phyloP scores from a whole-genome alignment of 306 rosid genomes.

The Ziziphus jujuba region DNA sequence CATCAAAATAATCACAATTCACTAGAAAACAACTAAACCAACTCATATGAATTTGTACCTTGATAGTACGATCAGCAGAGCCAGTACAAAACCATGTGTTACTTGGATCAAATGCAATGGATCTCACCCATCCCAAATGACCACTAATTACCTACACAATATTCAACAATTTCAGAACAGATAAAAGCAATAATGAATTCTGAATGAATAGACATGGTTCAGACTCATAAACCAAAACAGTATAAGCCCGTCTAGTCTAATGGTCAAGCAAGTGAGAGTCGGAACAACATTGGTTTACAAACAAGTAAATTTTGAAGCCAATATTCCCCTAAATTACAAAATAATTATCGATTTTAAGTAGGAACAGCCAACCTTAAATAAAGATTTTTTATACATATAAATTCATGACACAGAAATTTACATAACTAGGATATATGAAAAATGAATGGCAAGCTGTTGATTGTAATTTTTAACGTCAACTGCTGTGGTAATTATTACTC shows the following conservation, averaged over 20 bases:
- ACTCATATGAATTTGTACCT: conserved; percentile 48
- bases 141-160: conserved; percentile 85
- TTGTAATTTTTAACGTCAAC: too few species aligned
- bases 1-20: neutral
- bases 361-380: too few species aligned
- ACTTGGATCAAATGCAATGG: conserved; percentile 95
- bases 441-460: too few species aligned
- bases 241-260: too few species aligned
- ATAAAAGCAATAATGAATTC: neutral
- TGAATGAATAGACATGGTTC: neutral
- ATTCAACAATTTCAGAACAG: conserved; percentile 6
- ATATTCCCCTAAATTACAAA: too few species aligned
- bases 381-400: too few species aligned
- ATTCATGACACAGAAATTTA: too few species aligned
- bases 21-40: conserved; percentile 1
- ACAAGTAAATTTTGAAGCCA: too few species aligned
- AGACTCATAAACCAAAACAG: neutral
- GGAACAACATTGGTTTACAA: neutral
- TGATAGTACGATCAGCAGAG: conserved; percentile 98
- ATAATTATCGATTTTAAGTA: too few species aligned
- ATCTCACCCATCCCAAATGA: conserved; percentile 99
- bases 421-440: too few species aligned
- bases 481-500: too few species aligned
- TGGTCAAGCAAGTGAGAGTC: neutral
- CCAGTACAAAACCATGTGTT: conserved; percentile 98